Percentiles rank a stretch among this genome's conserved stretches.
phyloP scores from a whole-genome alignment of 2,329 filamentous ascomycete species.

The Trichoderma arundinaceum region DNA sequence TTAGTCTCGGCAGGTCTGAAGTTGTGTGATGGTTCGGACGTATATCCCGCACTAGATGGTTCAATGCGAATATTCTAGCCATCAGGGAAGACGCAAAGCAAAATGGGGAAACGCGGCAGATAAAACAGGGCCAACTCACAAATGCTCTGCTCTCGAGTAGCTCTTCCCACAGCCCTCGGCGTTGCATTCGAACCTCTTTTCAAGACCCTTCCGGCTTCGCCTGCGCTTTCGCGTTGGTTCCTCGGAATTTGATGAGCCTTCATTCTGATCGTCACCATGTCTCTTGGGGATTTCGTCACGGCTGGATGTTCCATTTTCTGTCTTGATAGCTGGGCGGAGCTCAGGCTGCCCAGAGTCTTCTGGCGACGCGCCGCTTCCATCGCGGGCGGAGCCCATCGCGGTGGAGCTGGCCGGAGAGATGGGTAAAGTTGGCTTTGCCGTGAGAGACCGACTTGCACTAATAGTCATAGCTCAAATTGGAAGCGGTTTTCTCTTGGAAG shows the following conservation, averaged over 20 bases:
- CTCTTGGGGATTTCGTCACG: slow-evolving; percentile 18
- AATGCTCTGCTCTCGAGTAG: slow-evolving; percentile 93
- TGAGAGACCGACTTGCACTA: slow-evolving; percentile 5
- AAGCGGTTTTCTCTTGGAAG: not conserved
- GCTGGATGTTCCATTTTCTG: slow-evolving; percentile 9
- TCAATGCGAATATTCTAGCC: no score
- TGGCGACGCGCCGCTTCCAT: slow-evolving; percentile 26
- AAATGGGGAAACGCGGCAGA: not conserved
- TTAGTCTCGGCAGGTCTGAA: slow-evolving; percentile 23
- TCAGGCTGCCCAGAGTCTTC: slow-evolving; percentile 5
- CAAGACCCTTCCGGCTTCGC: slow-evolving; percentile 76
- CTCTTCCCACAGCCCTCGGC: slow-evolving; percentile 90
- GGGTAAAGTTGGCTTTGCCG: slow-evolving; percentile 28
- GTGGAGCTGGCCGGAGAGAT: slow-evolving; percentile 30
- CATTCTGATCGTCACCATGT: slow-evolving; percentile 23
- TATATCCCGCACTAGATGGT: not conserved
- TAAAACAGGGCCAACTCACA: slow-evolving; percentile 61
- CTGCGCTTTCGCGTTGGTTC: slow-evolving; percentile 57
- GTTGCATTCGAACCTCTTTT: slow-evolving; percentile 84
- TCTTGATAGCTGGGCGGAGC: slow-evolving; percentile 4
- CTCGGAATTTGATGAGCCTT: slow-evolving; percentile 31
- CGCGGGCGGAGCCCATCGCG: slow-evolving; percentile 29
- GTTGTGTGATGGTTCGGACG: not conserved
- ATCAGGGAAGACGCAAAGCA: not conserved
- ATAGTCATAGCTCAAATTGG: slow-evolving; percentile 28